Evolutionary conservation across 768 basidiomycete genomes (phyloP), one percentile per base, ranked within the genome.

Genomic region (Boletellus emodensis): DNA sequence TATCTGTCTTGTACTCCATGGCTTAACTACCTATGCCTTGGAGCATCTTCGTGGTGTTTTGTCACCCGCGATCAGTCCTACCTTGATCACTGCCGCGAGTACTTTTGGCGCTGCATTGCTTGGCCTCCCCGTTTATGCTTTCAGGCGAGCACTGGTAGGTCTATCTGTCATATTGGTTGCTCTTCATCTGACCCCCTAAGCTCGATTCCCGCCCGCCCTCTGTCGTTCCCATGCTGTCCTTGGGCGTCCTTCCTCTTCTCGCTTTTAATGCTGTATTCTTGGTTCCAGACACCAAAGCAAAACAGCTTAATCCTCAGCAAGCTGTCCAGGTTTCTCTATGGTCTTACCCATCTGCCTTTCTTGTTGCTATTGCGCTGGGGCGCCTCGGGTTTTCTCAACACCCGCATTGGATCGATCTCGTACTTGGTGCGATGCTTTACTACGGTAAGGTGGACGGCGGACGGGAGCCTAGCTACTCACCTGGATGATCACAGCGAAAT

Each of bases 101-200:
- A 77, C 78, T 1, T 62, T 89, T 8, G 85, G 85, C 24, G 84
- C 84, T 20, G 79, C 80, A 32, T 52, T 82, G 28, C 75, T 87
- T 60, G 77, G 79, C 3, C 72, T 87, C 22, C 81, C 84, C 14
- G 75, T 87, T 48, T 89, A 87, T 57, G 57, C 76, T 7, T 80
- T 87, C 59, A 73, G 79, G 59, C 74, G 76, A 48, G 60, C 84
- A 8, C 46, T 87, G 46, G 87, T 88, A 59, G 53, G 82, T 65
- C 28, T 15, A 12, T 44, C 14, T 44, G 22, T 32, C 40, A n/a
- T 40, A 14, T 14, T 12, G 20, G 4, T 46, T 10, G 46, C 26
- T 44, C 34, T 35, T 48, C 30, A 40, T 32, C 63, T 55, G 20
- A 59, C 38, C 52, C 41, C 41, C 37, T n/a, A 46, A 82, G 81